Evolutionary conservation across 768 basidiomycete genomes (phyloP).

Genomic region (Tylopilus sp.): DNA sequence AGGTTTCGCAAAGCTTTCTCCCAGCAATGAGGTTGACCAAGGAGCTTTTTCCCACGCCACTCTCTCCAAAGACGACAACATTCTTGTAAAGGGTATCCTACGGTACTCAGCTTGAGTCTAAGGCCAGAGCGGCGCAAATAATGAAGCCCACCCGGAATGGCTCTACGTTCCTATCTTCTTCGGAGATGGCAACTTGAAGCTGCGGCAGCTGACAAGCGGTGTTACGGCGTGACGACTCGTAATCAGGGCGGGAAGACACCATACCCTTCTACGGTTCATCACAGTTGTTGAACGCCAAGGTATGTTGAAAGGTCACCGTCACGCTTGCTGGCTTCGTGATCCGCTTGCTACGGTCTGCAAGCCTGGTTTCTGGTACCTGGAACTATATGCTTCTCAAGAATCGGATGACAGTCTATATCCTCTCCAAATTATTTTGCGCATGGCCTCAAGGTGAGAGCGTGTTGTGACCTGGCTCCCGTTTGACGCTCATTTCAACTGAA

Average conservation of each 20-base stretch:
- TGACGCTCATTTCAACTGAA: conserved; percentile 11
- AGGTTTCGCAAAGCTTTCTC: conserved; percentile 23
- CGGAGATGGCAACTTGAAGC: not conserved
- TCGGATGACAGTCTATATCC: not conserved
- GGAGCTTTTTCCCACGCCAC: conserved; percentile 42
- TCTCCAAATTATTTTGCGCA: not conserved
- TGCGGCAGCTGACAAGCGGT: conserved; percentile 2
- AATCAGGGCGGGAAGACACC: not conserved
- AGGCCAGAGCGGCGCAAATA: not conserved
- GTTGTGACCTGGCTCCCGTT: conserved; percentile 2
- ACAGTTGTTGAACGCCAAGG: not conserved
- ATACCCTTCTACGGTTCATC: conserved; percentile 14
- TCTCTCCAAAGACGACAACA: conserved; percentile 41
- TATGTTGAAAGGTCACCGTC: conserved; percentile 3
- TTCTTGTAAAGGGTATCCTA: conserved; percentile 25
- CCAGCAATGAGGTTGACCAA: conserved; percentile 41
- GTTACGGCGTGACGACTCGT: conserved; percentile 8
- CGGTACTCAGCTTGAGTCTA: not conserved
- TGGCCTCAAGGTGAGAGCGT: conserved; percentile 17
- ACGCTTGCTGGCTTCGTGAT: conserved; percentile 1
- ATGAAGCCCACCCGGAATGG: conserved; percentile 8
- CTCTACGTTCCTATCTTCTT: not conserved
- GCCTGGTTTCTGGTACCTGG: not conserved
- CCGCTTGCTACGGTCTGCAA: not conserved
- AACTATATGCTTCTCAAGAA: not conserved